These are phyloP conservation scores for Carex sylvatica DNA, from an alignment of 202 grass and related monocot genomes.

Conservation along the genomic window DNA sequence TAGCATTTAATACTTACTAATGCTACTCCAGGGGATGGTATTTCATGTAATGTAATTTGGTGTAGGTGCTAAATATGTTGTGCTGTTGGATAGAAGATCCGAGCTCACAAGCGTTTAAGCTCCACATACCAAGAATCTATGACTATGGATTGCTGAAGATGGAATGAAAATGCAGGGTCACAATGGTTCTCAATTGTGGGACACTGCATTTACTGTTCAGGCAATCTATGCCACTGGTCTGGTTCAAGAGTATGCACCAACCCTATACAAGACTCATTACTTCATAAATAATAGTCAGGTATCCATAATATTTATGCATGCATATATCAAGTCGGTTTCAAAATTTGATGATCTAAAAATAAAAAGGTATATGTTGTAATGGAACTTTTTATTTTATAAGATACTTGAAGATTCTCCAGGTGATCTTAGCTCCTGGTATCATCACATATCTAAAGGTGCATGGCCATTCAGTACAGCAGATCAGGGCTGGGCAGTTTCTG, in stretches of 20 bases:
- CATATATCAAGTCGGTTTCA: neutral
- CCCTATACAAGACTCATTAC: conserved; percentile 66
- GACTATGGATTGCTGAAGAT: conserved; percentile 99
- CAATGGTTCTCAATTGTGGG: conserved; percentile 91
- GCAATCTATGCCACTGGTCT: conserved; percentile 71
- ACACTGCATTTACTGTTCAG: conserved; percentile 86
- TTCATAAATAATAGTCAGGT: conserved; percentile 73
- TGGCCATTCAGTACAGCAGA: conserved; percentile 79
- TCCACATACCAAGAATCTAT: conserved; percentile 73
- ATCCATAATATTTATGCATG: neutral
- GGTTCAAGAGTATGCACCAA: conserved; percentile 61
- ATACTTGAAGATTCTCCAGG: conserved; percentile 69
- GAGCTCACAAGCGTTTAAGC: conserved; percentile 87
- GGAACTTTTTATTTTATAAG: conserved; percentile 26
- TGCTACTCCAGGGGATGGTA: neutral
- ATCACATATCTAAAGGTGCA: conserved; percentile 94
- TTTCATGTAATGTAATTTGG: neutral
- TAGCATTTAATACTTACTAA: conserved; percentile 1
- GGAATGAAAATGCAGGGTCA: conserved; percentile 99
- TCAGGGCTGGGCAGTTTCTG: conserved; percentile 87
- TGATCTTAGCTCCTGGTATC: conserved; percentile 68
- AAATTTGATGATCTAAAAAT: neutral
- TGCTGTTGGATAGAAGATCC: conserved; percentile 96
- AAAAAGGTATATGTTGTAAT: neutral
- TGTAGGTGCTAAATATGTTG: conserved; percentile 90